A percentile compares a stretch with the other conserved stretches of the same genome.
Evolutionary conservation across 2,329 filamentous ascomycete species (phyloP).

Genomic region (Fusarium udum): DNA sequence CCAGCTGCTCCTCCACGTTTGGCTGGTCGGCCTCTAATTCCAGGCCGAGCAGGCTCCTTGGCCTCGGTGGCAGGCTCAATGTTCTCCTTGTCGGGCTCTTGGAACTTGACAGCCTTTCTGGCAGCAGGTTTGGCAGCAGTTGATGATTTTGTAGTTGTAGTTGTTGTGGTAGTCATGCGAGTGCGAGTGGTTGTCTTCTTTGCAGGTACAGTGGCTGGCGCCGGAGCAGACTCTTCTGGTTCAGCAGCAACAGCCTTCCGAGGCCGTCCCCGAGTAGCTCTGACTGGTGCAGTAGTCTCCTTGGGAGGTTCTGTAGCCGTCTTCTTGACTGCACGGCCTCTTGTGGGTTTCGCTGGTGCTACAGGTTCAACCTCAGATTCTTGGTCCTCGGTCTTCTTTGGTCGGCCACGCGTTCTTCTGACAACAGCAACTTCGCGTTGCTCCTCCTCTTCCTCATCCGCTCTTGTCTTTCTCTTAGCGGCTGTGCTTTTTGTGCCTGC

Average conservation of each 20-base stretch:
- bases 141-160: conserved; percentile 48
- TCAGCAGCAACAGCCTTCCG: conserved; percentile 50
- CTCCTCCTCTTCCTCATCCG: conserved; percentile 62
- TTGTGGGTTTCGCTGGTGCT: conserved; percentile 43
- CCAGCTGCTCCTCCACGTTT: conserved; percentile 50
- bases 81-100: conserved; percentile 73
- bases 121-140: conserved; percentile 54
- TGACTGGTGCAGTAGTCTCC: conserved; percentile 43
- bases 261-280: conserved; percentile 55
- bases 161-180: conserved; percentile 43
- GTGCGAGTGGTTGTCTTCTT: conserved; percentile 47
- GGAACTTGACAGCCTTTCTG: conserved; percentile 71
- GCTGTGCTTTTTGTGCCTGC: conserved; percentile 48
- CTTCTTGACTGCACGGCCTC: conserved; percentile 44
- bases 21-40: conserved; percentile 56
- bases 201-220: conserved; percentile 44
- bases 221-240: conserved; percentile 38
- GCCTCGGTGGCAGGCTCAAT: conserved; percentile 54
- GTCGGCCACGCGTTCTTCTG: conserved; percentile 54
- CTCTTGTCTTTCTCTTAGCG: conserved; percentile 61
- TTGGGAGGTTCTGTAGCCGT: conserved; percentile 37
- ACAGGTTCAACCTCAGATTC: conserved; percentile 30
- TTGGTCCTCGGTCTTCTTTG: conserved; percentile 53
- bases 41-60: conserved; percentile 49
- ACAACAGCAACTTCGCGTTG: conserved; percentile 45